A percentile compares a stretch with the other conserved stretches of the same genome.
These are phyloP conservation scores for Schizosaccharomyces japonicus DNA, from an alignment of 805 yeast species.

Conservation along the genomic window DNA sequence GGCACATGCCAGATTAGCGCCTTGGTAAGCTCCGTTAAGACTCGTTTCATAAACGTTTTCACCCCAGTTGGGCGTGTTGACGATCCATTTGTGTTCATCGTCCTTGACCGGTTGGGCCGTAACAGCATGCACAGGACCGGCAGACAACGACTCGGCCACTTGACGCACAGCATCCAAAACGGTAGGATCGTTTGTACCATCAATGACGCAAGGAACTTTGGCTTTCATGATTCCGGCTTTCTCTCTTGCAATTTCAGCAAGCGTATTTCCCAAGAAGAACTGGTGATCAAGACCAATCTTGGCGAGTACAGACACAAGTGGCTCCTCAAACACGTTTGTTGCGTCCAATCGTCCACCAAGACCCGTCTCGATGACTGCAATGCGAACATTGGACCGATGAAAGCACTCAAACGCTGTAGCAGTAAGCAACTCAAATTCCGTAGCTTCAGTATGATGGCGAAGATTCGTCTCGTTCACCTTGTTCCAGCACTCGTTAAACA, in stretches of 20 bases:
- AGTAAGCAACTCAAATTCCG: conserved; percentile 44
- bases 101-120: conserved; percentile 35
- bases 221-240: conserved; percentile 77
- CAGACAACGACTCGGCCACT: conserved; percentile 44
- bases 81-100: conserved; percentile 18
- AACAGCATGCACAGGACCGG: conserved; percentile 30
- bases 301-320: conserved; percentile 66
- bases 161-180: conserved; percentile 27
- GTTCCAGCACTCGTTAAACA: conserved; percentile 63
- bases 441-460: conserved; percentile 39
- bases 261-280: conserved; percentile 60
- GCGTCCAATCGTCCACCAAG: conserved; percentile 95
- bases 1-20: conserved; percentile 70
- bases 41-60: conserved; percentile 19
- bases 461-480: conserved; percentile 54
- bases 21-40: conserved; percentile 85
- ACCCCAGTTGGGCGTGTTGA: conserved; percentile 11
- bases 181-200: conserved; percentile 33
- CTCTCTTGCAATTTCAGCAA: conserved; percentile 83
- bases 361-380: conserved; percentile 92
- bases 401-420: conserved; percentile 78
- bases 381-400: conserved; percentile 64
- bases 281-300: conserved; percentile 85
- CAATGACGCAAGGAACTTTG: conserved; percentile 42
- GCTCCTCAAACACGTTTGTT: conserved; percentile 65